Evolutionary conservation across 2,329 filamentous ascomycete genomes (phyloP).

Genomic region (Paramyrothecium sp.): DNA sequence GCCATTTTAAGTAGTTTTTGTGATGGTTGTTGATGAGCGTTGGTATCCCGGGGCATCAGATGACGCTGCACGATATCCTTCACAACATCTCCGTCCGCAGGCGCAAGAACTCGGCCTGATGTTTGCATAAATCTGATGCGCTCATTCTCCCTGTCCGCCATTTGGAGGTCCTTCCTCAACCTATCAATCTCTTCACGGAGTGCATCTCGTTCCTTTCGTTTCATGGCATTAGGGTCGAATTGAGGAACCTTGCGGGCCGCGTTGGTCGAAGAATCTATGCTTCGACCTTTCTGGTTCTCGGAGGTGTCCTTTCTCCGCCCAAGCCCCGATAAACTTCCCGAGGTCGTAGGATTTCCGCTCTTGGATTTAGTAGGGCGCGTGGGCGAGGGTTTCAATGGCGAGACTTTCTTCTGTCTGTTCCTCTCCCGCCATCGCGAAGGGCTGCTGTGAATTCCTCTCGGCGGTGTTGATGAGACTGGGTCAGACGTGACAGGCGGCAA

Average conservation of each 20-base stretch:
- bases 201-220: slow-evolving; percentile 50
- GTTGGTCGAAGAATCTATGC: slow-evolving; percentile 17
- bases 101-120: slow-evolving; percentile 33
- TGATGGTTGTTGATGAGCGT: slow-evolving; percentile 23
- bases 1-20: slow-evolving; percentile 47
- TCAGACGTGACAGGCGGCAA: slow-evolving; percentile 59
- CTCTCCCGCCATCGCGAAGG: slow-evolving; percentile 45
- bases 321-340: not conserved
- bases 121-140: slow-evolving; percentile 42
- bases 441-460: slow-evolving; percentile 58
- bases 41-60: slow-evolving; percentile 33
- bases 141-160: slow-evolving; percentile 58
- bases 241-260: slow-evolving; percentile 40
- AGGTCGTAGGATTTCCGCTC: not conserved
- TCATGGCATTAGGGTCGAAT: slow-evolving; percentile 42
- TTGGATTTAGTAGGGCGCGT: slow-evolving; percentile 18
- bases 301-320: not conserved
- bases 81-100: slow-evolving; percentile 34
- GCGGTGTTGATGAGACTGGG: slow-evolving; percentile 52
- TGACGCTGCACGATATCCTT: slow-evolving; percentile 37
- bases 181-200: slow-evolving; percentile 54
- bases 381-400: slow-evolving; percentile 47
- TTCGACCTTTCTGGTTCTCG: not conserved
- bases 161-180: slow-evolving; percentile 57
- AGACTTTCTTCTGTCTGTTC: slow-evolving; percentile 38